A percentile compares a stretch with the other conserved stretches of the same genome.
phyloP scores from a whole-genome alignment of 768 basidiomycete species.

The Boletus reticuloceps region DNA sequence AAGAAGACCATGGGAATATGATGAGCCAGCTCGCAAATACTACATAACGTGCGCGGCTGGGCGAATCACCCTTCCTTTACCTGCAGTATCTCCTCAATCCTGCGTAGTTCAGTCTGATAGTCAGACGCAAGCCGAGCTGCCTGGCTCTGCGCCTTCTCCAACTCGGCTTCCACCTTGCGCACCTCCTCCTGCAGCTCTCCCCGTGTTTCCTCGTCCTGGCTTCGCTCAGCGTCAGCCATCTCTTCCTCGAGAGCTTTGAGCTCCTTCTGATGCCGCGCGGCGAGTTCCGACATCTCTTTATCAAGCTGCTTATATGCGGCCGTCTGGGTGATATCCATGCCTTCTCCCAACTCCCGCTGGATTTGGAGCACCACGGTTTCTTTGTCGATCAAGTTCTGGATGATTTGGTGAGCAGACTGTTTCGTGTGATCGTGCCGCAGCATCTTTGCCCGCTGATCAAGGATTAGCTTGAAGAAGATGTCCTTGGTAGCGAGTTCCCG shows the following conservation, averaged over 20 bases:
- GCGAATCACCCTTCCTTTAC: slow-evolving; percentile 28
- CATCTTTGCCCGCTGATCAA: slow-evolving; percentile 44
- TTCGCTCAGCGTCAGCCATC: slow-evolving; percentile 43
- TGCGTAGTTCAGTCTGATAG: slow-evolving; percentile 34
- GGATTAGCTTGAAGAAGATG: slow-evolving; percentile 50
- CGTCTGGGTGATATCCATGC: slow-evolving; percentile 50
- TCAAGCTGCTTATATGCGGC: slow-evolving; percentile 51
- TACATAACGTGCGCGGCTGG: slow-evolving; percentile 21
- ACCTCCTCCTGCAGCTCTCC: slow-evolving; percentile 43
- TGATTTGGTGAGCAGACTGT: slow-evolving; percentile 44
- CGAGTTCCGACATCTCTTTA: slow-evolving; percentile 46
- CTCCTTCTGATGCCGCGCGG: slow-evolving; percentile 45
- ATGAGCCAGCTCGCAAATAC: slow-evolving; percentile 22
- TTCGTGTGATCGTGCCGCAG: slow-evolving; percentile 42
- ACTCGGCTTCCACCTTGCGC: slow-evolving; percentile 29
- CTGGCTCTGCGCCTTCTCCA: slow-evolving; percentile 29
- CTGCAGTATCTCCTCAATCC: slow-evolving; percentile 32
- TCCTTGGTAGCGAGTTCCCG: slow-evolving; percentile 38
- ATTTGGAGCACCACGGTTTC: slow-evolving; percentile 46
- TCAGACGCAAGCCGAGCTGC: slow-evolving; percentile 31
- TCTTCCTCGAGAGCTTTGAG: slow-evolving; percentile 45
- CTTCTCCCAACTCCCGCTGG: slow-evolving; percentile 51
- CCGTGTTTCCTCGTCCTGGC: slow-evolving; percentile 46
- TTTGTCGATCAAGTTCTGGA: slow-evolving; percentile 41
- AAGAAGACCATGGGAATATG: slow-evolving; percentile 4